A percentile compares a stretch with the other conserved stretches of the same genome.
Conservation (phyloP, 768 basidiomycete species). For the Leccinum olivaceopallidum region DNA sequence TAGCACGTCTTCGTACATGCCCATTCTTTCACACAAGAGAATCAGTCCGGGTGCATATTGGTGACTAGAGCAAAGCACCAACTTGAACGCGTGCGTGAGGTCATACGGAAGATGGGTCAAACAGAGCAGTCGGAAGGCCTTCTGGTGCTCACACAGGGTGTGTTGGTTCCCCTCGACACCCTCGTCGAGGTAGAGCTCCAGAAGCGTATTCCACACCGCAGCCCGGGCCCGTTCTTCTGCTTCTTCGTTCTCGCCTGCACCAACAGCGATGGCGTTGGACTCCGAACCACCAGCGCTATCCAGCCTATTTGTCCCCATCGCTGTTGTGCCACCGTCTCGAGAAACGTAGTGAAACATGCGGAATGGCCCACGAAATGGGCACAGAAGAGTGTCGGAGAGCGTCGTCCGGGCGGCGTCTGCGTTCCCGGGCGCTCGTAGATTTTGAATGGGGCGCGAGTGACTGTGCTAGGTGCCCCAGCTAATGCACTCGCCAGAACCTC, state of each 20-base stretch:
- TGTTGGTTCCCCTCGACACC: constrained; percentile 26
- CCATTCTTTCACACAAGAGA: constrained; percentile 88
- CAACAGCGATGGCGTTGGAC: constrained; percentile 10
- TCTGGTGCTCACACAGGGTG: constrained; percentile 35
- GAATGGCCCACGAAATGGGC: constrained; percentile 93
- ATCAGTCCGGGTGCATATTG: constrained; percentile 84
- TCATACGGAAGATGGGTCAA: constrained; percentile 74
- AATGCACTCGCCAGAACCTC: constrained; percentile 20
- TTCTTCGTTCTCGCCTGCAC: constrained; percentile 41
- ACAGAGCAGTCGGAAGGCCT: constrained; percentile 72
- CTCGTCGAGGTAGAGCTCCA: constrained; percentile 85
- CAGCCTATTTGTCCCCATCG: constrained; percentile 72
- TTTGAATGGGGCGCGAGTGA: constrained; percentile 8
- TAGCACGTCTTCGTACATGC: constrained; percentile 94
- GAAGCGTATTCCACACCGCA: constrained; percentile 92
- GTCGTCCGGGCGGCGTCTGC: constrained; percentile 46
- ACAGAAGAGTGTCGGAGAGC: constrained; percentile 87
- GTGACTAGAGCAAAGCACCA: constrained; percentile 90
- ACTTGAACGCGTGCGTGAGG: constrained; percentile 67
- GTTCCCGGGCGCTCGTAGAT: constrained; percentile 12
- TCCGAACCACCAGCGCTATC: constrained; percentile 34
- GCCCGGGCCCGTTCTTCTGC: constrained; percentile 67
- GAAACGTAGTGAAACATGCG: constrained; percentile 77
- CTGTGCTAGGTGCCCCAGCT: constrained; percentile 31
- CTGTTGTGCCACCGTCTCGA: constrained; percentile 80